These are phyloP conservation scores for Microdochium paspali DNA, from an alignment of 2,329 filamentous ascomycete species.

Conservation along the genomic window DNA sequence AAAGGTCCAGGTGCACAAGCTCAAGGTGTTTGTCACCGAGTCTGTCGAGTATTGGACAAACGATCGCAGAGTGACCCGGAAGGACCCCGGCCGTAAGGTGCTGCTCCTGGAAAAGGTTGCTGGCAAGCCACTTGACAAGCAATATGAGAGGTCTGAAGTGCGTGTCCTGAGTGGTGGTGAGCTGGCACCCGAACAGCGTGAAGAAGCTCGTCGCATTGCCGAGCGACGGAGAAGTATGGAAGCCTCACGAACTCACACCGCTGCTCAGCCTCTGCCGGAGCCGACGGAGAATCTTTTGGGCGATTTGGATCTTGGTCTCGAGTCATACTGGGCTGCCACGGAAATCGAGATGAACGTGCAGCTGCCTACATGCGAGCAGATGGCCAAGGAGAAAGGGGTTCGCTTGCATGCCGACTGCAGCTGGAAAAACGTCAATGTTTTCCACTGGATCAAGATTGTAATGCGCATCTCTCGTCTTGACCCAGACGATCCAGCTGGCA, in stretches of 20 bases:
- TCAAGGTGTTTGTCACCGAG: conserved; percentile 87
- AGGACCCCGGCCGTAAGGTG: conserved; percentile 77
- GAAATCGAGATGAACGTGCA: conserved; percentile 94
- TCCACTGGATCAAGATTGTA: conserved; percentile 97
- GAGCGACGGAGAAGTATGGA: conserved; percentile 43
- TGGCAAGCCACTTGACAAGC: conserved; percentile 63
- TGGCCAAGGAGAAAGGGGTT: conserved; percentile 60
- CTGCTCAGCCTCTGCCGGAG: conserved; percentile 35
- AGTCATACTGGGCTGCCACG: conserved; percentile 73
- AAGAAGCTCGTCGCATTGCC: conserved; percentile 37
- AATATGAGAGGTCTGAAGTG: conserved; percentile 68
- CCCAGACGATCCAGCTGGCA: conserved; percentile 58
- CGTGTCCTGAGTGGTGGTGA: conserved; percentile 74
- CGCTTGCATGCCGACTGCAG: conserved; percentile 83
- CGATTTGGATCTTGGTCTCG: conserved; percentile 60
- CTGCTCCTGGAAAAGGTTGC: conserved; percentile 82
- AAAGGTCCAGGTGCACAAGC: conserved; percentile 86
- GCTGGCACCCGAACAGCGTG: conserved; percentile 41
- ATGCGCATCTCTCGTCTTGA: conserved; percentile 85
- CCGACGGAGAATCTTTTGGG: conserved; percentile 66
- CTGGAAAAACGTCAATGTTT: conserved; percentile 87
- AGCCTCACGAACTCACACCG: conserved; percentile 29
- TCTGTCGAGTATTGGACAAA: conserved; percentile 86
- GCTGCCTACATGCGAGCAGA: conserved; percentile 78
- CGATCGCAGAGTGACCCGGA: conserved; percentile 74